Evolutionary conservation across 768 basidiomycete genomes (phyloP).

Genomic region (Symmetrospora coprosmae): DNA sequence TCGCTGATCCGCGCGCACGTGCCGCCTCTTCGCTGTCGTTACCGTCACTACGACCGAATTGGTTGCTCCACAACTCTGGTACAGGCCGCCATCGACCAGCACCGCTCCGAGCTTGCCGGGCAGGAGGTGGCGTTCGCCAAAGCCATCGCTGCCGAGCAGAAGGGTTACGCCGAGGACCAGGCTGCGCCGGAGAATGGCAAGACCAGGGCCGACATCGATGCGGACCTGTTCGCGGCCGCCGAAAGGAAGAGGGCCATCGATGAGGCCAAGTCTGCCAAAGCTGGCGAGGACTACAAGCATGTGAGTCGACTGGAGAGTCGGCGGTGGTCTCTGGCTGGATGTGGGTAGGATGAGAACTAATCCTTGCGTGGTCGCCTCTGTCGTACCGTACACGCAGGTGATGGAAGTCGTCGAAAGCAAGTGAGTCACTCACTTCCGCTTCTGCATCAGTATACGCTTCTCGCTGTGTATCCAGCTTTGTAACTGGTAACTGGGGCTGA

Average conservation of each 20-base stretch:
- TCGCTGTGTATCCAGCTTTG: no score
- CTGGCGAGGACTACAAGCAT: not conserved
- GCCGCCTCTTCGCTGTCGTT: no score
- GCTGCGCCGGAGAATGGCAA: not conserved
- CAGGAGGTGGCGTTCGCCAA: constrained; percentile 6
- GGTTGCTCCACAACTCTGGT: not conserved
- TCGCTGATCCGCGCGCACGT: no score
- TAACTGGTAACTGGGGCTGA: no score
- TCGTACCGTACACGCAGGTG: not conserved
- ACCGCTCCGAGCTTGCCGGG: not conserved
- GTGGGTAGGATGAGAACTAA: no score
- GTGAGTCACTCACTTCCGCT: not conserved
- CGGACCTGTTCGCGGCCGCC: not conserved
- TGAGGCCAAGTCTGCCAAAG: not conserved
- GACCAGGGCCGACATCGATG: not conserved
- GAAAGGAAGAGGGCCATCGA: not conserved
- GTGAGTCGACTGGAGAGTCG: no score
- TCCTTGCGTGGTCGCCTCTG: no score
- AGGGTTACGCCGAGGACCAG: not conserved
- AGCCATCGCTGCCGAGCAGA: not conserved
- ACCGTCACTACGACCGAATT: not conserved
- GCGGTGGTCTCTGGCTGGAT: no score
- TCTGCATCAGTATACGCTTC: no score
- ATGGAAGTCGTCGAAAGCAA: not conserved
- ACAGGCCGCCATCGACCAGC: not conserved